Conservation (phyloP, 495 filamentous ascomycete genomes). For the Cryomyces antarcticus region DNA sequence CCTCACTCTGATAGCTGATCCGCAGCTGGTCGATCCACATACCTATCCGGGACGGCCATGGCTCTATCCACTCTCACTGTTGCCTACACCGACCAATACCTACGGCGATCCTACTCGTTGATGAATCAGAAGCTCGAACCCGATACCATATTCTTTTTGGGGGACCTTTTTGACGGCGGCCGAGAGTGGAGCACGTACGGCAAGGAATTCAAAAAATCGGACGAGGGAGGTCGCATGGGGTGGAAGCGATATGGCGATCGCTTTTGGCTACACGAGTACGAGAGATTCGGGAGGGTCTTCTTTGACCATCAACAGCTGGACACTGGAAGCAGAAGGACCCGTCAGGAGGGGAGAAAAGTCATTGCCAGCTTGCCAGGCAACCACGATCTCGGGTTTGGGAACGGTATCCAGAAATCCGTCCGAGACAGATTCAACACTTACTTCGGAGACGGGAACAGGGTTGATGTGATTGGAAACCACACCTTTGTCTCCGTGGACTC, state of each 20-base stretch:
- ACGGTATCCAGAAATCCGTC: slow-evolving; percentile 57
- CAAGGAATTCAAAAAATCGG: slow-evolving; percentile 48
- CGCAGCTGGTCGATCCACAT: slow-evolving; percentile 94
- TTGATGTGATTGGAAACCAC: slow-evolving; percentile 86
- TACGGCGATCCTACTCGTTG: slow-evolving; percentile 54
- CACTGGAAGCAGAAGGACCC: slow-evolving; percentile 2
- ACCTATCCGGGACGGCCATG: slow-evolving; percentile 88
- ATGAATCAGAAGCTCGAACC: slow-evolving; percentile 53
- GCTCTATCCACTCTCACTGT: slow-evolving; percentile 61
- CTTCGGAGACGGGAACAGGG: slow-evolving; percentile 73
- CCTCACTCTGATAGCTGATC: slow-evolving; percentile 77
- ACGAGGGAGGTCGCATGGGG: slow-evolving; percentile 17
- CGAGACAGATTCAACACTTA: slow-evolving; percentile 66
- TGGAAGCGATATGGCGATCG: slow-evolving; percentile 4
- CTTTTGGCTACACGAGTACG: slow-evolving; percentile 10
- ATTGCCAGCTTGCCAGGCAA: slow-evolving; percentile 80
- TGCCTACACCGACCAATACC: slow-evolving; percentile 69
- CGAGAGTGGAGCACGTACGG: slow-evolving; percentile 81
- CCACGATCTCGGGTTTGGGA: slow-evolving; percentile 89
- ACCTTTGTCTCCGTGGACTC: slow-evolving; percentile 84
- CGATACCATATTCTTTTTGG: slow-evolving; percentile 72
- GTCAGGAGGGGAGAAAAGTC: slow-evolving; percentile 33
- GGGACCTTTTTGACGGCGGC: slow-evolving; percentile 91
- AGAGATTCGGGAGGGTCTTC: slow-evolving; percentile 9
- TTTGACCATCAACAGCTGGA: slow-evolving; percentile 6